Evolutionary conservation across 768 basidiomycete species (phyloP).

Genomic region (Tricholoma bakamatsutake): DNA sequence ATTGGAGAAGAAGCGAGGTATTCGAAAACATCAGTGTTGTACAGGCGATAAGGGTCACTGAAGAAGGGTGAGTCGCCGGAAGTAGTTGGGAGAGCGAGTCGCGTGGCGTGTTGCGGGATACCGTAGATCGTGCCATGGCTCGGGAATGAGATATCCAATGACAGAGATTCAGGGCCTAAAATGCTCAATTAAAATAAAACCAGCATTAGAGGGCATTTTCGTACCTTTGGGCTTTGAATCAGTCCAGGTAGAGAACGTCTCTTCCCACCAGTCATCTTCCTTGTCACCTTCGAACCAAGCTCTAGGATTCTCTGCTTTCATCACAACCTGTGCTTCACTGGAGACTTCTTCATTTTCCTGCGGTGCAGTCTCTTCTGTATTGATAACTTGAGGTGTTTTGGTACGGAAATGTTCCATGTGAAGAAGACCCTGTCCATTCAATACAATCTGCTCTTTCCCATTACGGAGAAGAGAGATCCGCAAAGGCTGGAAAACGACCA

Average conservation of each 20-base stretch:
- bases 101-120: conserved; percentile 94
- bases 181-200: conserved; percentile 1
- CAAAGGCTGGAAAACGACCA: conserved; percentile 71
- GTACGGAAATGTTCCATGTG: conserved; percentile 98
- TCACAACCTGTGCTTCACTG: conserved; percentile 42
- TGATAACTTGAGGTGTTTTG: conserved; percentile 41
- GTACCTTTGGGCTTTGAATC: conserved; percentile 95
- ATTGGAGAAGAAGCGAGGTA: conserved; percentile 77
- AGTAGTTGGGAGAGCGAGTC: conserved; percentile 84
- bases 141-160: conserved; percentile 90
- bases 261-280: conserved; percentile 87
- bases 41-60: conserved; percentile 90
- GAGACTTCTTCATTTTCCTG: conserved; percentile 38
- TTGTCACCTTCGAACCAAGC: conserved; percentile 88
- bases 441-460: conserved; percentile 77
- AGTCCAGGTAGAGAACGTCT: conserved; percentile 79
- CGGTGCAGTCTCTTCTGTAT: conserved; percentile 35
- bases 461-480: conserved; percentile 64
- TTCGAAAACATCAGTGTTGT: conserved; percentile 95
- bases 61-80: conserved; percentile 71
- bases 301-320: conserved; percentile 43
- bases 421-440: conserved; percentile 85
- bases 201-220: background rate
- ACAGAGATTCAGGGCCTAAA: conserved; percentile 92
- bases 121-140: conserved; percentile 89